These are phyloP conservation scores for Chaetoceros tenuissimus DNA, from an alignment of 108 stramenopile species.

Conservation along the genomic window DNA sequence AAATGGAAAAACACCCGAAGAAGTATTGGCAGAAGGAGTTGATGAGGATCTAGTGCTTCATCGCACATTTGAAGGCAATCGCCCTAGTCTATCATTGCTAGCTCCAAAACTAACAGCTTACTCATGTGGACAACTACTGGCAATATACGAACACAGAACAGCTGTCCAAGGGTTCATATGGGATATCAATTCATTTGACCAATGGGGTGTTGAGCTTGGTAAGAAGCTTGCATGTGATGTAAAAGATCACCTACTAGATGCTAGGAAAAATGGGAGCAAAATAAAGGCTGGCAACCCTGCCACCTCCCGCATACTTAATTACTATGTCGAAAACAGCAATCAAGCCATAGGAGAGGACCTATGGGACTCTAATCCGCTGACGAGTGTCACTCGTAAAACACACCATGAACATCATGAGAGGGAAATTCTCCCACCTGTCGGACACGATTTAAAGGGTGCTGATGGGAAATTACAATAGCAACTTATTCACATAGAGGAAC, in stretches of 20 bases:
- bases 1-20: slow-evolving; percentile 84
- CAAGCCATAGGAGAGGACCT: slow-evolving; percentile 15
- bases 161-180: slow-evolving; percentile 99
- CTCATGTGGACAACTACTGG: slow-evolving; percentile 88
- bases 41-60: slow-evolving; percentile 85
- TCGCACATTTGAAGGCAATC: slow-evolving; percentile 93
- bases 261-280: slow-evolving; percentile 27
- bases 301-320: slow-evolving; percentile 75
- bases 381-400: slow-evolving; percentile 45
- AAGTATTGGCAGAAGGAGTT: slow-evolving; percentile 88
- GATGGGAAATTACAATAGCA: neutral
- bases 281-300: slow-evolving; percentile 59
- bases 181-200: slow-evolving; percentile 99
- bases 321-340: slow-evolving; percentile 67
- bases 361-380: slow-evolving; percentile 23
- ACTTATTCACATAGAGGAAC: too few relatives aligned
- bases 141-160: slow-evolving; percentile 96
- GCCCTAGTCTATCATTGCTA: slow-evolving; percentile 92
- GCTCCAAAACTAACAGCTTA: slow-evolving; percentile 93
- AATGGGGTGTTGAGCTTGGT: slow-evolving; percentile 99
- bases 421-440: neutral
- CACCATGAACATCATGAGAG: slow-evolving; percentile 30
- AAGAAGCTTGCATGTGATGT: slow-evolving; percentile 94
- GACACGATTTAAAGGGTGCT: neutral
- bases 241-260: slow-evolving; percentile 58